Evolutionary conservation across 805 yeast genomes (phyloP), one percentile per base, ranked within the genome.

Genomic region (Yarrowia sp.): DNA sequence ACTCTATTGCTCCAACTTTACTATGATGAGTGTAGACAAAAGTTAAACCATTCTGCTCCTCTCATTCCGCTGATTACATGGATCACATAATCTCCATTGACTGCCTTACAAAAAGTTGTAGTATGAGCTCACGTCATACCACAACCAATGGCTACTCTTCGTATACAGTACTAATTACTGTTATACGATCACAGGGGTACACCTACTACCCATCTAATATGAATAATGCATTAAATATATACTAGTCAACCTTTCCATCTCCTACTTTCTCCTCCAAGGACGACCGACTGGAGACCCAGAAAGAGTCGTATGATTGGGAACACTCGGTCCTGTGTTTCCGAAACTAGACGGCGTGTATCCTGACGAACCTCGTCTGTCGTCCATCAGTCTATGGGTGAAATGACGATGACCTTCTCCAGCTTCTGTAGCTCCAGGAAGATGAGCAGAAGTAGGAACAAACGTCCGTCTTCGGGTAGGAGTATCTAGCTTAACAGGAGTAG

Each of bases 401-500:
- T 56, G 63, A 1, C 46, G 45, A 22, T n/a, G 58, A 3, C 58
- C 58, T 8, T 55, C 46, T 3, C 46, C 45, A 8, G 36, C 8
- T 11, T 10, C 50, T 48, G 8, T 26, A 4, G 50, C 26, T 50
- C 42, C 56, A 14, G 35, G 59, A 10, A 19, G 16, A 2, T 40
- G 61, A 2, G 46, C 64, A 9, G 64, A 59, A 12, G 65, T 45
- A 8, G 65, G 65, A 16, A 45, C 42, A 14, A 59, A 59, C 2
- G 65, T 59, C 3, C 65, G 32, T 45, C 65, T 15, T n/a, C 65
- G 41, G 8, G 65, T 59, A 3, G 65, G 65, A 15, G 65, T 59
- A 10, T 45, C 65, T 7, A 59, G 65, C 35, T 59, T 42, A 16
- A 59, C 65, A 1, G 65, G 65, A 0, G 65, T 45, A 4, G 65